Evolutionary conservation across 1,284 basidiomycete species (phyloP), one percentile per base, ranked within the genome.

Genomic region (Ceratobasidium sp.): DNA sequence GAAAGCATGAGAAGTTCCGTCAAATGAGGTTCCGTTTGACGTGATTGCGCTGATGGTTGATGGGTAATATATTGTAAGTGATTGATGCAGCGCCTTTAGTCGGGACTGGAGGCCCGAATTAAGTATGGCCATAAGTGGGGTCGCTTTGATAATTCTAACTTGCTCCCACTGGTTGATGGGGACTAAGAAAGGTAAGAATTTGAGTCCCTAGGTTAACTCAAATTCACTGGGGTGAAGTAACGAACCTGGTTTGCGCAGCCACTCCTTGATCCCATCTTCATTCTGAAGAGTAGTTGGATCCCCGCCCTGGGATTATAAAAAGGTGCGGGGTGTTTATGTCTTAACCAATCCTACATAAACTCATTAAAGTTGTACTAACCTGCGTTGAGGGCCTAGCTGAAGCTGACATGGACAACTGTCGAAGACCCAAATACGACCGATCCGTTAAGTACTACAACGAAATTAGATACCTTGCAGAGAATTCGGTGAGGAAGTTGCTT

Each of bases 101-200:
- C 30, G 25, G 5, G 1, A 7, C 25, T 68, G 46, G 14, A 68
- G 42, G 7, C 50, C 46, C 11, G 11, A n/a, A 14, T n/a, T 30
- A 14, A 68, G 27, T 21, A 68, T 27, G 2, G 33, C 44, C 3
- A 33, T 57, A 25, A 47, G 36, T 21, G 53, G 54, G 16, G 46
- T 49, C 21, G 47, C 66, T 68, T 36, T n/a, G n/a, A 49, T 29
- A 30, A 68, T 29, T 44, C 66, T 42, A n/a, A 47, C 66, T 42
- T 39, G 33, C 13, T 21, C 44, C 66, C 66, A 68, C 27, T 46
- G 44, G 23, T 27, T 3, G 2, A 25, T 6, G n/a, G 47, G 47
- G 11, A 50, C 47, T 46, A 46, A 46, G 6, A n/a, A 46, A 46
- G 16, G 7, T 7, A 21, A 14, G 6, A 6, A 21, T 21, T 16